Conservation (phyloP, 306 rosid genomes). For the Fragaria ananassa region DNA sequence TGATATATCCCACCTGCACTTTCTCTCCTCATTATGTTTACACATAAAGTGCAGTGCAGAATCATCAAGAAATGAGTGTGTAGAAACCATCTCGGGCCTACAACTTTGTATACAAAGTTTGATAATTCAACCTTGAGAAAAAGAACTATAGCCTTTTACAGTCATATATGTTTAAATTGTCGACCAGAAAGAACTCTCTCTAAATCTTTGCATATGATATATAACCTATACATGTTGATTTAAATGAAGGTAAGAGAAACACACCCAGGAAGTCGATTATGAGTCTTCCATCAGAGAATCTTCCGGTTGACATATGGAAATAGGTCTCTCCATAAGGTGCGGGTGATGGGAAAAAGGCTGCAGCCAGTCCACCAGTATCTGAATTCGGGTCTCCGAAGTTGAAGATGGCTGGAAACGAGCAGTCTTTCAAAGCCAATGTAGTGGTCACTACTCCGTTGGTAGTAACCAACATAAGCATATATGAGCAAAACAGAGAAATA, state of each 20-base stretch:
- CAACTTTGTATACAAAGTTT: background rate
- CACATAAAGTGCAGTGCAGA: background rate
- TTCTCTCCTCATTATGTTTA: background rate
- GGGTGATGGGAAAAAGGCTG: slow-evolving; percentile 6
- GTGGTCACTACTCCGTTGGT: background rate
- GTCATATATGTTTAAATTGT: background rate
- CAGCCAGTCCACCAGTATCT: slow-evolving; percentile 47
- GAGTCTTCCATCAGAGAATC: slow-evolving; percentile 46
- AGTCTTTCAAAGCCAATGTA: slow-evolving; percentile 16
- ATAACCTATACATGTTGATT: background rate
- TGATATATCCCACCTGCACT: background rate
- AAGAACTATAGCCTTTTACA: background rate
- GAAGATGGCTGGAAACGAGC: slow-evolving; percentile 47
- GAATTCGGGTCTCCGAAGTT: slow-evolving; percentile 56
- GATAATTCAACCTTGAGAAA: background rate
- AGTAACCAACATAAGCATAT: background rate
- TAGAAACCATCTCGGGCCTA: background rate
- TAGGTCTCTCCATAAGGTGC: slow-evolving; percentile 54
- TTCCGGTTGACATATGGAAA: slow-evolving; percentile 34
- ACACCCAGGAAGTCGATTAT: slow-evolving; percentile 47
- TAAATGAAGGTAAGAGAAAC: background rate
- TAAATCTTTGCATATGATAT: background rate
- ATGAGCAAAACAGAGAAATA: background rate
- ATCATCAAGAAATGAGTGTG: background rate
- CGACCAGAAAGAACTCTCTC: background rate